These are phyloP conservation scores for Globisporangium splendens DNA, from an alignment of 352 stramenopile species.

Conservation along the genomic window DNA sequence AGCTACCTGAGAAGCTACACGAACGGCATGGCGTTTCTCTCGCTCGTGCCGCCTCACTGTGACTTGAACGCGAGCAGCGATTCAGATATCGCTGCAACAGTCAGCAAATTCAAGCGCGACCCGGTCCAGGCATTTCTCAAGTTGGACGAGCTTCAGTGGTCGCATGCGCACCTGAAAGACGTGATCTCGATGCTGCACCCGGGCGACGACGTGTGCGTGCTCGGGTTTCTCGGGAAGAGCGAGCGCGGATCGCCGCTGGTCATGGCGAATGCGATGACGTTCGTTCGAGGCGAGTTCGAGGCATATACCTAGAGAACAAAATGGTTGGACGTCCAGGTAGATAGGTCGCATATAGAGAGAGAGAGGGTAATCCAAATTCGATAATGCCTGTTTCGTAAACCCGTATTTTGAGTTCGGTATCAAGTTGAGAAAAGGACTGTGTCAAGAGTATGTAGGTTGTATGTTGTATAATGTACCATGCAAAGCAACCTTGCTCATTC, in stretches of 20 bases:
- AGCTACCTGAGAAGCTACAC: slow-evolving; percentile 36
- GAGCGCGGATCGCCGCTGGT: slow-evolving; percentile 39
- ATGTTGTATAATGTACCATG: too few relatives aligned
- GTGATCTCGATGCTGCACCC: slow-evolving; percentile 31
- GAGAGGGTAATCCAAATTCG: too few relatives aligned
- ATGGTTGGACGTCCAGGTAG: too few relatives aligned
- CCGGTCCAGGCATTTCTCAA: slow-evolving; percentile 39
- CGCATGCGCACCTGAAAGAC: slow-evolving; percentile 19
- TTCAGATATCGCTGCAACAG: background rate
- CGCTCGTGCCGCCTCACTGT: slow-evolving; percentile 14
- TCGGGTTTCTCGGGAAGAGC: slow-evolving; percentile 35
- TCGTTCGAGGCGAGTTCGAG: slow-evolving; percentile 35
- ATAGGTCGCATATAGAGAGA: too few relatives aligned
- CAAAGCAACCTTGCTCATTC: background rate
- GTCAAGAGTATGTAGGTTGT: too few relatives aligned
- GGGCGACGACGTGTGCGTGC: slow-evolving; percentile 32
- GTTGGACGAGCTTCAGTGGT: slow-evolving; percentile 30
- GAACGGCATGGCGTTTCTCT: slow-evolving; percentile 50
- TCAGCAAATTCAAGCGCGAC: slow-evolving; percentile 2
- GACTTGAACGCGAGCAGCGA: background rate
- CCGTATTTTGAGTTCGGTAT: too few relatives aligned
- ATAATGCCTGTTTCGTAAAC: too few relatives aligned
- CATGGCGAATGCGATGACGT: slow-evolving; percentile 28
- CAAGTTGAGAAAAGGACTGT: too few relatives aligned
- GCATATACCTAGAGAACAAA: slow-evolving; percentile 25